Percentiles rank a stretch among this genome's conserved stretches.
Evolutionary conservation across 2,329 filamentous ascomycete genomes (phyloP).

Genomic region (Claviceps sp.): DNA sequence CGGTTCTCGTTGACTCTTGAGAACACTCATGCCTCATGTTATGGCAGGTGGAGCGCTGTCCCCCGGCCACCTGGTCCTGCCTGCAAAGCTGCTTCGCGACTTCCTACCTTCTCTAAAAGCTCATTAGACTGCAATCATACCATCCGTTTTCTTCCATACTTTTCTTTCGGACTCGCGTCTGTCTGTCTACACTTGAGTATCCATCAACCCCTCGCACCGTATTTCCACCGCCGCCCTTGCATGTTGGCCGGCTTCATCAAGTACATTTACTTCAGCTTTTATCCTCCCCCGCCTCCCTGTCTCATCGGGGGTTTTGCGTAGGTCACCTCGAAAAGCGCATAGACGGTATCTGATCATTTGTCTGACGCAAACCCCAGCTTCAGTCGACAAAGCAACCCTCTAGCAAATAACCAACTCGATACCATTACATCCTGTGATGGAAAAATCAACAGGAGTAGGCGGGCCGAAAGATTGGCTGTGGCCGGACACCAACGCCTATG

Average conservation of each 20-base stretch:
- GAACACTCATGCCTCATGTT: background rate
- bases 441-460: slow-evolving; percentile 7
- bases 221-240: background rate
- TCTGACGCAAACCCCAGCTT: background rate
- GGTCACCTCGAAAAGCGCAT: background rate
- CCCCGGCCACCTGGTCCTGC: background rate
- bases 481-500: slow-evolving; percentile 2
- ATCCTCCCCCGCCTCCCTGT: background rate
- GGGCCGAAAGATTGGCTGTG: slow-evolving; percentile 9
- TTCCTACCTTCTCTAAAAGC: background rate
- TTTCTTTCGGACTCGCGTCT: background rate
- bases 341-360: background rate
- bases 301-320: background rate
- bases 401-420: slow-evolving; percentile 8
- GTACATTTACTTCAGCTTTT: background rate
- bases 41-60: background rate
- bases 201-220: background rate
- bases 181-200: background rate
- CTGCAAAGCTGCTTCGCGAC: background rate
- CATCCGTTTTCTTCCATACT: no score
- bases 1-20: background rate
- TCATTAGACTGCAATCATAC: background rate
- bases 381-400: background rate
- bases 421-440: slow-evolving; percentile 9
- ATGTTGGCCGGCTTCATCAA: background rate